Evolutionary conservation across 2,329 filamentous ascomycete species (phyloP).

Genomic region (Clonostachys chloroleuca): DNA sequence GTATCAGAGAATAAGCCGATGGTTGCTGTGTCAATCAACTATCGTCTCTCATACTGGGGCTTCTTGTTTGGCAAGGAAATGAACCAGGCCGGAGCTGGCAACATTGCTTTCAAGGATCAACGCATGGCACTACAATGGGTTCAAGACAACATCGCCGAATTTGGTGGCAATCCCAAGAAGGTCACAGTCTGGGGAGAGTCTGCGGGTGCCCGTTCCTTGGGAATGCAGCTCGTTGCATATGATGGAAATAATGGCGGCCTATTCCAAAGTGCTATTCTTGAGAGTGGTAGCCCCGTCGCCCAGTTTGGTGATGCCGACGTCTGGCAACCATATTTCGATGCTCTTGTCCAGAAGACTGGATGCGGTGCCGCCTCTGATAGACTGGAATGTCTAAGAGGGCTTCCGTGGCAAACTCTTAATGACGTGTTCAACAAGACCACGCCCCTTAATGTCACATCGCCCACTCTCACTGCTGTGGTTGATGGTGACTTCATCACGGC

Average conservation of each 20-base stretch:
- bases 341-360: neutral
- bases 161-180: slow-evolving; percentile 17
- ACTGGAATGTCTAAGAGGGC: slow-evolving; percentile 26
- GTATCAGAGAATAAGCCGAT: slow-evolving; percentile 46
- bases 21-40: slow-evolving; percentile 51
- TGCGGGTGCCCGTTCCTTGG: slow-evolving; percentile 22
- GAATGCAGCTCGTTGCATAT: slow-evolving; percentile 48
- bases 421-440: slow-evolving; percentile 12
- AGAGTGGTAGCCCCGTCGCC: slow-evolving; percentile 35
- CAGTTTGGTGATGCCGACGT: slow-evolving; percentile 3
- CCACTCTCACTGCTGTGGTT: slow-evolving; percentile 35
- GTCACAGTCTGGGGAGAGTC: slow-evolving; percentile 26
- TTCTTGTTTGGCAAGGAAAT: slow-evolving; percentile 44
- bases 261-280: slow-evolving; percentile 48
- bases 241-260: slow-evolving; percentile 49
- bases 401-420: slow-evolving; percentile 10
- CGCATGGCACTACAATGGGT: slow-evolving; percentile 22
- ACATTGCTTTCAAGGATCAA: slow-evolving; percentile 38
- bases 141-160: slow-evolving; percentile 19
- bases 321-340: neutral
- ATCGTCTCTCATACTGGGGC: slow-evolving; percentile 46
- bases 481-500: slow-evolving; percentile 42
- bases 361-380: slow-evolving; percentile 26
- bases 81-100: slow-evolving; percentile 33
- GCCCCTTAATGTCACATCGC: slow-evolving; percentile 23